A percentile compares a stretch with the other conserved stretches of the same genome.
Evolutionary conservation across 768 basidiomycete species (phyloP).

Genomic region (Lentinula detonsa): DNA sequence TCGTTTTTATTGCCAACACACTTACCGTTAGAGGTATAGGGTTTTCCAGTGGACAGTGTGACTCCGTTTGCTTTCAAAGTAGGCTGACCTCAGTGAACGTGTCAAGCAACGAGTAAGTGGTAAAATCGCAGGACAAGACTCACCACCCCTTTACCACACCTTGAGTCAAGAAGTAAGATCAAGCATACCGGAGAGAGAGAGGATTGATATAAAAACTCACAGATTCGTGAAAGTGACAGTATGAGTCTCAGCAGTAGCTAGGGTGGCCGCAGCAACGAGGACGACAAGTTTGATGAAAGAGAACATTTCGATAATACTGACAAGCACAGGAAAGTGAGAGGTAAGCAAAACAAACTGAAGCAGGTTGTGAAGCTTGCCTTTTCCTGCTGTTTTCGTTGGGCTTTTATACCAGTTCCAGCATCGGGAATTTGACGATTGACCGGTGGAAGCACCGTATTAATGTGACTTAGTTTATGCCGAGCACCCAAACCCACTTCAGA

Average conservation of each 20-base stretch:
- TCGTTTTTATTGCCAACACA: neutral
- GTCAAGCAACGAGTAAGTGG: neutral
- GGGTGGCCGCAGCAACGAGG: neutral
- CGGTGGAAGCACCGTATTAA: neutral
- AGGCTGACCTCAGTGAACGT: neutral
- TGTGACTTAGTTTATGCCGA: too few species aligned
- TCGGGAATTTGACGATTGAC: neutral
- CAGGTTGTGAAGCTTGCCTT: neutral
- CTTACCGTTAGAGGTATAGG: conserved; percentile 17
- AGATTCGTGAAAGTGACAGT: conserved; percentile 2
- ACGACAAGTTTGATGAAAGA: neutral
- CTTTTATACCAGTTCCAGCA: neutral
- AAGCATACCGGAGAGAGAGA: too few species aligned
- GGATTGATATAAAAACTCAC: neutral
- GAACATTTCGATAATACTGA: neutral
- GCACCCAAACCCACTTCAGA: too few species aligned
- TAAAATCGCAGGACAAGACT: neutral
- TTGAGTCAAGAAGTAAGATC: neutral
- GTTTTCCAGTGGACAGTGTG: conserved; percentile 22
- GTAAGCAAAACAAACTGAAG: neutral
- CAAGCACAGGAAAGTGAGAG: neutral
- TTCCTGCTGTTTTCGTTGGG: neutral
- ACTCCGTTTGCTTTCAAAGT: conserved; percentile 14
- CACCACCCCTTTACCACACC: neutral
- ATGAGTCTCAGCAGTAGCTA: neutral